Conservation (phyloP, 371 early-diverging fungal genomes). For the Mucor lusitanicus region DNA sequence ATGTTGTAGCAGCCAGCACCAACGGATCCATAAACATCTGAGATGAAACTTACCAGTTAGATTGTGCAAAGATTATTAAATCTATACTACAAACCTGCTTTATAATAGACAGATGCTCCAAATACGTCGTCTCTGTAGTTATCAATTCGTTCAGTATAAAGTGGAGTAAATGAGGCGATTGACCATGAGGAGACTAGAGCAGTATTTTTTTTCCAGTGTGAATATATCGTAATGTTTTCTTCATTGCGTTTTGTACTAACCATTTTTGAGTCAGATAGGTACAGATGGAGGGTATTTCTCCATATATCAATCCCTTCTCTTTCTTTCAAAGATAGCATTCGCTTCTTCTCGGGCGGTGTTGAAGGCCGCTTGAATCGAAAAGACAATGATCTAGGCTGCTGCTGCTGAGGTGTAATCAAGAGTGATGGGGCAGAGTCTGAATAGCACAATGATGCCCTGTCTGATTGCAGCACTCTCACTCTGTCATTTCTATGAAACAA, state of each 20-base stretch:
- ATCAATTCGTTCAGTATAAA: conserved; percentile 47
- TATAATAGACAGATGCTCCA: conserved; percentile 42
- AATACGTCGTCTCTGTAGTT: conserved; percentile 50
- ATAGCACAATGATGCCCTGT: background rate
- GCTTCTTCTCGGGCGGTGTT: conserved; percentile 10
- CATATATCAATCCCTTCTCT: conserved; percentile 20
- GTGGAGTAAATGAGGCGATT: conserved; percentile 37
- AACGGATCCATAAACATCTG: conserved; percentile 56
- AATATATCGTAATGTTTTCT: background rate
- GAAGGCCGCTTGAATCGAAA: conserved; percentile 11
- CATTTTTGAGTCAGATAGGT: conserved; percentile 13
- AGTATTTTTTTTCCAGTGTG: background rate
- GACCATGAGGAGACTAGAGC: conserved; percentile 15
- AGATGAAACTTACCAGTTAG: background rate
- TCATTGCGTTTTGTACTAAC: conserved; percentile 3
- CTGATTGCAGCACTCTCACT: background rate
- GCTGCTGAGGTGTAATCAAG: conserved; percentile 1
- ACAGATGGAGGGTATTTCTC: conserved; percentile 12
- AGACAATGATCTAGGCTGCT: conserved; percentile 9
- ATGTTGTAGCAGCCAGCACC: conserved; percentile 35
- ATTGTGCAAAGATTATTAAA: background rate
- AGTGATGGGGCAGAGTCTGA: conserved; percentile 15
- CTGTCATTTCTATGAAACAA: background rate
- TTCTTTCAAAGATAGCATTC: conserved; percentile 7
- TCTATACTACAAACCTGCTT: conserved; percentile 36